Conservation (phyloP, 2,329 filamentous ascomycete species). For the Sphaerulina vaccinii region DNA sequence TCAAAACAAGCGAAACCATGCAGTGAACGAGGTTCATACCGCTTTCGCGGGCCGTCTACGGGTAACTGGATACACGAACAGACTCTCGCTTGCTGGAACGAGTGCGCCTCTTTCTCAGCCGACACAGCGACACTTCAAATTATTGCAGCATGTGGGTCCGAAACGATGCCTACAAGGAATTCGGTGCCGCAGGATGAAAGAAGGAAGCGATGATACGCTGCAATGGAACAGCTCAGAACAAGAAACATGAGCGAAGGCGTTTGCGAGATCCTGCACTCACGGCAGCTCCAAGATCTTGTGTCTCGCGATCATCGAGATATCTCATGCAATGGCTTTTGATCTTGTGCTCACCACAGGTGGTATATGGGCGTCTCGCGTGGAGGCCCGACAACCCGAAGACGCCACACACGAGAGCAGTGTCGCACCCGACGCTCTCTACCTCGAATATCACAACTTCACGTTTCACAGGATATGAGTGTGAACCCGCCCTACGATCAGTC, state of each 20-base stretch:
- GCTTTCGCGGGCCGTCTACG: conserved; percentile 6
- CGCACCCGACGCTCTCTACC: conserved; percentile 1
- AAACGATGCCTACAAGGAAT: conserved; percentile 4
- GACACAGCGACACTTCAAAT: no score
- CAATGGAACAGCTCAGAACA: conserved; percentile 15
- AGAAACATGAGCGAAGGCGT: conserved; percentile 5
- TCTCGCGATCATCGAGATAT: conserved; percentile 15
- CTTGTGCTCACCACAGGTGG: conserved; percentile 9
- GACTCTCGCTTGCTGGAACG: conserved; percentile 21
- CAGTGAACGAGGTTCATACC: conserved; percentile 10
- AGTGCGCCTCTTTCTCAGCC: conserved; percentile 6
- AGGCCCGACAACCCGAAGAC: conserved; percentile 10
- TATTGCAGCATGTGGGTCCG: conserved; percentile 2
- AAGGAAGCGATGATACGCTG: conserved; percentile 19
- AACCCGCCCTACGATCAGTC: background rate
- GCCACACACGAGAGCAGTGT: conserved; percentile 5
- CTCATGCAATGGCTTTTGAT: conserved; percentile 11
- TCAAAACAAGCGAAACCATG: conserved; percentile 16
- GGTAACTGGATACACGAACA: conserved; percentile 9
- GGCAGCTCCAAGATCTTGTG: conserved; percentile 5
- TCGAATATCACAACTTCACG: conserved; percentile 2
- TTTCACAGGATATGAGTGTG: conserved; percentile 6
- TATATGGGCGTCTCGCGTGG: conserved; percentile 11
- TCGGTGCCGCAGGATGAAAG: background rate
- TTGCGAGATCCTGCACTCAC: background rate